These are phyloP conservation scores for Tetradesmus lagerheimii DNA, from an alignment of 139 green algal species.

Conservation along the genomic window DNA sequence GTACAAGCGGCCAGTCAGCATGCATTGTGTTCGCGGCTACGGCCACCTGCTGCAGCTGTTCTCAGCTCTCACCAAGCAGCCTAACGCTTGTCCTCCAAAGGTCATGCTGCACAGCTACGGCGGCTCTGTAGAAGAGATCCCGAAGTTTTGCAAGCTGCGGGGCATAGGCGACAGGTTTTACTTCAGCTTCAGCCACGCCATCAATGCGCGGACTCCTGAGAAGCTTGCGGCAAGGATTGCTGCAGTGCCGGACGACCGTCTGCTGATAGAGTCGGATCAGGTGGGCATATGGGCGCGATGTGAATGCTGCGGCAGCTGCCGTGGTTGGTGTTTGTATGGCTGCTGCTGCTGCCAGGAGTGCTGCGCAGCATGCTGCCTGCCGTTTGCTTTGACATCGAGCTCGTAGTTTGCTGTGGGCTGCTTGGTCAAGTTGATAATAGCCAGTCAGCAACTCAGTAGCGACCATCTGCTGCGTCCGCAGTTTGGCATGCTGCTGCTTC, in stretches of 20 bases:
- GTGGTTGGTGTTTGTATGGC: no score
- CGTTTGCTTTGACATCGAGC: no score
- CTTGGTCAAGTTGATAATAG: no score
- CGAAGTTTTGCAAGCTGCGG: conserved; percentile 46
- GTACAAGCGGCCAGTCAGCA: conserved; percentile 56
- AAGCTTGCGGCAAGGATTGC: conserved; percentile 48
- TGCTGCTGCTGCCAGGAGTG: no score
- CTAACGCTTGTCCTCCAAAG: conserved; percentile 4
- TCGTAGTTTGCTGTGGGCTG: no score
- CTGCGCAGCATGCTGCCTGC: no score
- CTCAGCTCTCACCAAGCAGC: neutral
- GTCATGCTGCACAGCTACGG: conserved; percentile 61
- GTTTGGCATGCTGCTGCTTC: neutral
- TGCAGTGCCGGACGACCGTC: conserved; percentile 55
- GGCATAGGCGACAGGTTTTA: conserved; percentile 48
- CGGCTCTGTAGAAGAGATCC: conserved; percentile 48
- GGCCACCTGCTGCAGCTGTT: conserved; percentile 54
- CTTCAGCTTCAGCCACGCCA: conserved; percentile 64
- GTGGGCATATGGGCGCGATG: no score
- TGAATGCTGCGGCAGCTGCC: no score
- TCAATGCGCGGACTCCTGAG: conserved; percentile 32
- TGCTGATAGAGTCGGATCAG: conserved; percentile 66
- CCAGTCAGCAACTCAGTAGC: no score
- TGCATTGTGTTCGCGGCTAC: conserved; percentile 73
- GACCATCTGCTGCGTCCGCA: no score